Percentiles rank a stretch among this genome's conserved stretches.
These are phyloP conservation scores for Diaporthe longicolla DNA, from an alignment of 2,329 filamentous ascomycete species.

Conservation along the genomic window DNA sequence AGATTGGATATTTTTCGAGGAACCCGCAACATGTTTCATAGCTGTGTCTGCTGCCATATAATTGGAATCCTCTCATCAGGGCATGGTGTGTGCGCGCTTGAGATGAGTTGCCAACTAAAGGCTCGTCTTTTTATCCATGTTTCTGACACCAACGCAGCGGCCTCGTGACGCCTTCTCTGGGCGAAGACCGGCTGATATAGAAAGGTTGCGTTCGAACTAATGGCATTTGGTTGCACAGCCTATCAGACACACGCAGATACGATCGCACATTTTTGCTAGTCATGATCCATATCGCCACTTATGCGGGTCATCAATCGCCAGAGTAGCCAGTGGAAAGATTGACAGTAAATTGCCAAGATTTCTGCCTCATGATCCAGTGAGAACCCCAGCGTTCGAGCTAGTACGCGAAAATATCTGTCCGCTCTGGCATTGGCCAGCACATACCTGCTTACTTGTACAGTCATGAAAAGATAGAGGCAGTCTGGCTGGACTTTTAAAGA, in stretches of 20 bases:
- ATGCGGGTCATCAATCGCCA: neutral
- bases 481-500: slow-evolving; percentile 8
- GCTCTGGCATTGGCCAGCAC: neutral
- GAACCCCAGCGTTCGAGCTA: neutral
- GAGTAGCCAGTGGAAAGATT: neutral
- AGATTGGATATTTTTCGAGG: no score
- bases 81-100: no score
- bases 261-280: slow-evolving; percentile 4
- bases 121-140: no score
- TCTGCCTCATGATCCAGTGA: no score
- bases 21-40: no score
- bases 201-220: neutral
- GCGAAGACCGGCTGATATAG: neutral
- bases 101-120: no score
- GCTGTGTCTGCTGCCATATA: no score
- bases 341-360: neutral
- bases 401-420: neutral
- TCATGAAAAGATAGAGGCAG: neutral
- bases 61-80: no score
- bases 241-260: neutral
- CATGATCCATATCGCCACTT: neutral
- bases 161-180: no score
- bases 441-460: neutral
- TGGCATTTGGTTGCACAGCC: neutral
- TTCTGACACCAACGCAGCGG: no score